phyloP scores from a whole-genome alignment of 805 yeast species.

The Candida ipomoeae region DNA sequence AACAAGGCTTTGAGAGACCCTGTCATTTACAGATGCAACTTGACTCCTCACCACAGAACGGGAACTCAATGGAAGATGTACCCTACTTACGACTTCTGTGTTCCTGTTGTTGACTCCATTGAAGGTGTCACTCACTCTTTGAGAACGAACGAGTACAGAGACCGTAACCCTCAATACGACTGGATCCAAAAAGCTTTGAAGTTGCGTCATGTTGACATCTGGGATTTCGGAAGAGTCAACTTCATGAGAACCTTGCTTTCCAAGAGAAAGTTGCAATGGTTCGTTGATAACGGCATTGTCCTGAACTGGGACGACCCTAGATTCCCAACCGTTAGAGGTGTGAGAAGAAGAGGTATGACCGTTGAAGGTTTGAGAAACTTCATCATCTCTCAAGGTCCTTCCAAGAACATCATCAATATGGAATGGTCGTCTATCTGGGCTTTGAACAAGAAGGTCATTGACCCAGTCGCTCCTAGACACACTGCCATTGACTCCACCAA shows the following conservation, averaged over 20 bases:
- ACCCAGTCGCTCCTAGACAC: constrained; percentile 94
- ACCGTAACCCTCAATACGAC: constrained; percentile 95
- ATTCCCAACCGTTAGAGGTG: constrained; percentile 99
- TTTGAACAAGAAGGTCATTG: constrained; percentile 92
- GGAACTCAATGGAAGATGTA: constrained; percentile 91
- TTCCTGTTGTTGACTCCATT: constrained; percentile 88
- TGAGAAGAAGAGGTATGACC: constrained; percentile 99
- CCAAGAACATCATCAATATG: constrained; percentile 91
- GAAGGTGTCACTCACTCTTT: constrained; percentile 98
- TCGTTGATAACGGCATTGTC: constrained; percentile 87
- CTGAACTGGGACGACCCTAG: constrained; percentile 98
- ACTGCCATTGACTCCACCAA: constrained; percentile 67
- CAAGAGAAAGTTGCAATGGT: constrained; percentile 98
- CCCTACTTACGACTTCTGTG: constrained; percentile 99
- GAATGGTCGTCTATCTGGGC: constrained; percentile 99
- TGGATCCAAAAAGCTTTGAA: constrained; percentile 85
- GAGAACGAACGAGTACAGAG: constrained; percentile 98
- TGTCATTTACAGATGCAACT: constrained; percentile 93
- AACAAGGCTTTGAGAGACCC: constrained; percentile 98
- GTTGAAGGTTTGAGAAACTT: constrained; percentile 96
- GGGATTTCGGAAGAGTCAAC: constrained; percentile 98
- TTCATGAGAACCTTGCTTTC: constrained; percentile 92
- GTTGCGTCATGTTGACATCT: constrained; percentile 88
- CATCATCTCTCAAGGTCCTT: constrained; percentile 94
- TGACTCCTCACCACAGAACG: constrained; percentile 97